Evolutionary conservation across 2,329 filamentous ascomycete species (phyloP), one percentile per base, ranked within the genome.

Genomic region (Alternaria burnsii): DNA sequence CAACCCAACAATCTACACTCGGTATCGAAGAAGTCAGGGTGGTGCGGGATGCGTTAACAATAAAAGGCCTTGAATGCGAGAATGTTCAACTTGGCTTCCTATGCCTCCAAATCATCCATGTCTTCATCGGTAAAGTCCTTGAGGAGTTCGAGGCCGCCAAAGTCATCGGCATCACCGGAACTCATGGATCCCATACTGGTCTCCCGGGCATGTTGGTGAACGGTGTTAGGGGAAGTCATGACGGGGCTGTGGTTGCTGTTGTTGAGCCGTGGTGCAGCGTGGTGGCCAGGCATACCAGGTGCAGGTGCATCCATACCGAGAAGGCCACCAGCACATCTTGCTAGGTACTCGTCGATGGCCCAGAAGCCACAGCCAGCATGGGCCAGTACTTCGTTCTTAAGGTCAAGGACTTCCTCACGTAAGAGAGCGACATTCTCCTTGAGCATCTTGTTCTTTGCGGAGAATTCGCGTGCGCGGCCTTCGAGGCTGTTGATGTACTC

Each of bases 401-500:
- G 69, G n/a, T 61, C 55, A 1, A 79, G 69, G 1, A 79, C 67
- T 55, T 79, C 76, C 40, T 77, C 74, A 40, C 75, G 72, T 8
- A 79, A 67, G 58, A 76, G 61, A 1, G 74, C 69, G 8, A 78
- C 71, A 11, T 72, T 73, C 12, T 75, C 75, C 44, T 75, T 76
- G 36, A 79, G 66, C 8, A 67, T 66, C 52, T 76, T 76, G 63
- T 78, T 77, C 62, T 74, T 74, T 9, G 69, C 54, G 3, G 74
- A 76, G 26, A 78, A 76, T 9, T 79, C 76, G 41, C 81, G 75
- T n/a, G 79, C 78, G 48, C 77, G 78, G 32, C 76, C 76, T 64
- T 87, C 85, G 14, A 87, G 81, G 38, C 79, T 71, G 56, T 82
- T 79, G 36, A 83, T 84, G 68, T 85, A 85, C 61, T 85, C 83